Evolutionary conservation across 768 basidiomycete species (phyloP), one percentile per base, ranked within the genome.

Genomic region (Thelephora ganbajun): DNA sequence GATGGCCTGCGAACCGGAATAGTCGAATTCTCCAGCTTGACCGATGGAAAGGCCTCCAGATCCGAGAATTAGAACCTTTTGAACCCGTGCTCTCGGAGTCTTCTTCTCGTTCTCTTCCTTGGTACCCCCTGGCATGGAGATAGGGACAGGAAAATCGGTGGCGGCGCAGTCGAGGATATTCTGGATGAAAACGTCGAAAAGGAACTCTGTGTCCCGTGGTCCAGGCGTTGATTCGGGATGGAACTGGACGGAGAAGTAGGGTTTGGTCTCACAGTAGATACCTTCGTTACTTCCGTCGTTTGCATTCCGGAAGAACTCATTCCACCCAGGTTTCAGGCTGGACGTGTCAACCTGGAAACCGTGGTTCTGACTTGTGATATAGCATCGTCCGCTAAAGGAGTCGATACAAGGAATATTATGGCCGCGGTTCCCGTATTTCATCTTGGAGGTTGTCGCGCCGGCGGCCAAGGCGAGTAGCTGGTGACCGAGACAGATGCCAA

Each of bases 391-490:
- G 44, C 88, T 90, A 47, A 94, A 73, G 36, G 84, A 76, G 62
- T 92, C 89, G 14, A 89, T 98, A 63, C 94, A 98, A 2, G 96
- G 96, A 60, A 99, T 90, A 65, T 99, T 99, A 62, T 97, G 92
- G 3, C 96, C 96, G 53, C 96, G 89, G 60, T 99, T 99, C 35
- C 96, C 96, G 63, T 98, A 98, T 70, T 97, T 97, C 92, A 99
- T 98, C 67, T 99, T 99, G 34, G 88, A 89, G 5, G 96, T 98
- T 52, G 72, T 76, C 5, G 91, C 94, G 33, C 96, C 96, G 1
- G 88, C 83, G 26, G 96, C 96, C 51, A 97, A 77, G 6, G 93
- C 92, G 57, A 99, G 76, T 33, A 99, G 73, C 68, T 99, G 96
- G 64, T 99, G 94, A 34, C 96, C 96, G 34, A 99, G 79, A 68